Evolutionary conservation across 2,329 filamentous ascomycete genomes (phyloP), one percentile per base, ranked within the genome.

Genomic region (Balansia obtecta): DNA sequence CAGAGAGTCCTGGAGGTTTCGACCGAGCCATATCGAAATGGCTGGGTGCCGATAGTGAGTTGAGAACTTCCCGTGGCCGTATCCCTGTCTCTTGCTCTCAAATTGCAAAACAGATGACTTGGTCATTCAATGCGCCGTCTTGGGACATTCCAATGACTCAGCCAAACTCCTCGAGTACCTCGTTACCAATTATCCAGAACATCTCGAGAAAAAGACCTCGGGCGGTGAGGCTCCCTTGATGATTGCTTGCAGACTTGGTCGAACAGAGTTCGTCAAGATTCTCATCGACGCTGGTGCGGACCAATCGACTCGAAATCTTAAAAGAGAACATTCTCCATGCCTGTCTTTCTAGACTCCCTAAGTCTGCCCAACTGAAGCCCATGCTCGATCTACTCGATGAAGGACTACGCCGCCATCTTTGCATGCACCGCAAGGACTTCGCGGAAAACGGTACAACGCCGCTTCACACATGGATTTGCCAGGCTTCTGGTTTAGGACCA

Each of bases 241-340:
- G 50, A 62, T 87, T 10, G 86, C 87, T 1, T 83, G 82, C 54
- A 66, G 71, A 2, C 66, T 78, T 3, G 74, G 76, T 11, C 74
- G 76, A 18, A 57, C 73, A 15, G 68, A 79, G 1, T 74, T 76
- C 18, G 75, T 76, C 15, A 77, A 79, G 58, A 69, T 79, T 0
- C 72, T 95, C 37, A 72, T 91, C 47, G 69, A 74, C 1, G 78
- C 76, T 27, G 86, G 85, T 3, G 85, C 86, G 2, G 80, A 93
- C 59, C 82, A 87, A 60, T 77, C 79, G 1, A 68, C 68, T 34
- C 81, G 81, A 22, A 82, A 87, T 59, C 67, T 66, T 10, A 61
- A 67, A 3, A 11, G 73, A 78, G 56, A 94, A 91, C 57, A 68
- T 91, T 15, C 55, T 91, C 1, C 88, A 94, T 59, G 68, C 73